Base-by-base conservation (phyloP, 1,139 yeast species). In the Saccharomyces pastorianus region DNA sequence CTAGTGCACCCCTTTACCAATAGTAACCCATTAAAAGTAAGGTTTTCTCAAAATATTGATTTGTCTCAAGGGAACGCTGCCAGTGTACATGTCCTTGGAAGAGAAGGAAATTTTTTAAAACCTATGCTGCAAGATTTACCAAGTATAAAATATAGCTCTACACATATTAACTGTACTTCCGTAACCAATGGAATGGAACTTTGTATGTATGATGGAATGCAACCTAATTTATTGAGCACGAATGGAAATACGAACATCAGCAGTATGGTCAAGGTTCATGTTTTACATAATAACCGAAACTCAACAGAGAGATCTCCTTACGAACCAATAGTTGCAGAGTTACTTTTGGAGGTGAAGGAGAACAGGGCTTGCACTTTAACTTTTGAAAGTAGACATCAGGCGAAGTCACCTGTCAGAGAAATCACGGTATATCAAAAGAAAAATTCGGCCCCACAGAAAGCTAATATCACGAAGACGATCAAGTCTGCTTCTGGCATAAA, bases 271-370 rank as follows among this genome's bases (percentile, higher is more conserved):
- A 64, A 73, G 11, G 67, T 85, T 6, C 76, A 79, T 28, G 73
- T 84, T 8, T 59, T 83, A 52, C 75, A 74, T 46, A 77, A 82
- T 60, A 77, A 81, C 47, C 72, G 76, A 6, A 67, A 67, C 41
- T 65, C 66, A n/a, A 56, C 61, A 8, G 60, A 64, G 17, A 61
- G 69, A 48, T 77, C 80, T 20, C 84, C 84, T 28, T 85, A 81
- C 66, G 87, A 88, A 0, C 86, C 90, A 51, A 75, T 84, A 56
- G 76, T 78, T 31, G 90, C 88, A 0, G 84, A 84, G 57, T 63
- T 88, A 46, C 71, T 71, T 54, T 79, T 88, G 51, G 73, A 74
- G 48, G 88, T 81, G 1, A 77, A 78, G 23, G 81, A 83, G 46
- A 84, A 83, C 66, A 78, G 95, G 63, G 75, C 77, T 58, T 88